Conservation (phyloP, 129 eudicot genomes). For the Flaveria ramosissima region DNA sequence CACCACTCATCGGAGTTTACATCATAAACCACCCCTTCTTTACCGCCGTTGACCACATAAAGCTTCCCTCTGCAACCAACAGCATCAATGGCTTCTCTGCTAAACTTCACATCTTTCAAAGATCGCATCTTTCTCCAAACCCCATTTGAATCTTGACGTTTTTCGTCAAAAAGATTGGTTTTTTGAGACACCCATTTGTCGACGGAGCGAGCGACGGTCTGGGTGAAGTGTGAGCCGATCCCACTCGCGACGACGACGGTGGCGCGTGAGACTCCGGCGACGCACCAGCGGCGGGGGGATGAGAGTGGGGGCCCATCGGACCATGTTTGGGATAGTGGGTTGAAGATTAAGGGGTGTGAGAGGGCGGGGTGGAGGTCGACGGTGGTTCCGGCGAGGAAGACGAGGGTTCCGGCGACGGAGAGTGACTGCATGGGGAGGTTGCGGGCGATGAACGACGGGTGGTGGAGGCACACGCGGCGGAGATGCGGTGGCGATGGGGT, state of each 20-base stretch:
- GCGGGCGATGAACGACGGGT: constrained; percentile 76
- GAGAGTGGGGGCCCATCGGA: constrained; percentile 52
- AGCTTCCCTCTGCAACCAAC: constrained; percentile 73
- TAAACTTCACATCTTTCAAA: constrained; percentile 54
- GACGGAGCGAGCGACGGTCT: constrained; percentile 59
- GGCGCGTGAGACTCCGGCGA: constrained; percentile 46
- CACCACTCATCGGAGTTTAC: constrained; percentile 48
- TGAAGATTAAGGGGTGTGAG: constrained; percentile 56
- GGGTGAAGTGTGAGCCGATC: constrained; percentile 57
- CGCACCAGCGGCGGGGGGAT: constrained; percentile 80
- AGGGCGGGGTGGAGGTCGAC: constrained; percentile 60
- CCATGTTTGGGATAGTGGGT: constrained; percentile 52
- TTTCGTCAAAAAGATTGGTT: not conserved
- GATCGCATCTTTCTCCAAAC: constrained; percentile 52
- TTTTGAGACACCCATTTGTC: constrained; percentile 60
- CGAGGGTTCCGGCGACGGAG: constrained; percentile 45
- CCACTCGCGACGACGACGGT: constrained; percentile 72
- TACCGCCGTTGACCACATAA: constrained; percentile 66
- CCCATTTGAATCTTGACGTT: not conserved
- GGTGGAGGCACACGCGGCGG: constrained; percentile 50
- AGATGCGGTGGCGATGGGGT: constrained; percentile 44
- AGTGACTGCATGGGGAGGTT: constrained; percentile 63
- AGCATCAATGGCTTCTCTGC: constrained; percentile 75
- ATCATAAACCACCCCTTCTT: constrained; percentile 71
- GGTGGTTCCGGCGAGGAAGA: constrained; percentile 64